Base-by-base conservation (phyloP, 768 basidiomycete species). In the Lyophyllum shimeji region DNA sequence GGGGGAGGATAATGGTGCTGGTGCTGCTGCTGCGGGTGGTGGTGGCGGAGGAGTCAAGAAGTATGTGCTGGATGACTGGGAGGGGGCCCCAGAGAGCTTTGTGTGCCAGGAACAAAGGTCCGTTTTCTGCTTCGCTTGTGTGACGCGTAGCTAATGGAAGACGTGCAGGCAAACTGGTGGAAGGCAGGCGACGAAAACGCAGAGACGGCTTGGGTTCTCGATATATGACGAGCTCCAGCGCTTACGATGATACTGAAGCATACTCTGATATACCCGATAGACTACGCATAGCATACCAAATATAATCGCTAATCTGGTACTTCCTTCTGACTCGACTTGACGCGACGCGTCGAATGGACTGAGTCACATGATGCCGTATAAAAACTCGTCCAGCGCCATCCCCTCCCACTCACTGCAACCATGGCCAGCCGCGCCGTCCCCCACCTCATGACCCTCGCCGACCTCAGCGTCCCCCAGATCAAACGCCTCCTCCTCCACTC, bases 41-140 rank as follows among this genome's bases (percentile, higher is more conserved):
- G 54, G 52, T 37, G 49, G 42, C 66, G 74, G 40, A 17, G 76
- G 74, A 15, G 72, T 76, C 24, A 81, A 80, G 45, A 93, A 89
- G 69, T 96, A 98, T 71, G 81, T 91, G 0, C 70, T 98, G 50
- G 92, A 95, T 45, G 93, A 97, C 67, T 98, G 95, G 95, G 89
- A 93, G 52, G 91, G 93, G 24, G 93, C 97, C 5, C 97, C 97
- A 0, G 95, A 98, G 68, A 93, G 90, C 60, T 99, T 97, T 71
- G 95, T 98, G 6, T 99, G 97, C 66, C 97, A 98, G 74, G 97
- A 99, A 70, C 92, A 93, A 70, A 82, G 81, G 90, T 90, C 52
- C 46, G 83, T 67, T 21, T 59, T 18, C 21, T 34, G 20, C 39
- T 18, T 25, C 56, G 52, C 43, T 55, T 21, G 42, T 46, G 27